Evolutionary conservation across 441 rosid species (phyloP), one percentile per base, ranked within the genome.

Genomic region (Flueggea neowawraea): DNA sequence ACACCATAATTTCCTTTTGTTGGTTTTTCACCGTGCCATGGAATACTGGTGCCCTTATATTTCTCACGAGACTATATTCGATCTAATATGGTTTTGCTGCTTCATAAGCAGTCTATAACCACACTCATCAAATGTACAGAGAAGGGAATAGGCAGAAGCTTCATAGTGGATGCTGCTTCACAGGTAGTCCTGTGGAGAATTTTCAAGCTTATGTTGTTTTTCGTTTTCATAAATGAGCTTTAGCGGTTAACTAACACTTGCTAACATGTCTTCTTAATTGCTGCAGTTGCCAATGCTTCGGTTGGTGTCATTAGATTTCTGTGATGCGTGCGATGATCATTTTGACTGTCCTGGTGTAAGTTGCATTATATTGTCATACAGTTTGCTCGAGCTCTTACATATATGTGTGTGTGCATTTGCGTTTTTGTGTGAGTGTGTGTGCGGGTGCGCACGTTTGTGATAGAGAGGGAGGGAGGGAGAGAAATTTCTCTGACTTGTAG

Each of bases 281-380:
- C 36, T 16, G 13, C 83, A 91, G 94, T 54, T 91, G 77, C 90
- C 87, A 7, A 71, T 83, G 89, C 91, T 91, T 32, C 85, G 94
- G 31, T 75, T 70, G 47, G 33, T 88, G 60, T 79, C 92, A 39
- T 58, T 85, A 45, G 97, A 91, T 66, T 41, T 74, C 50, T 91
- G 97, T 67, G 97, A 91, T 75, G 87, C 90, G 59, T 70, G 62
- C 52, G 94, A 83, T 65, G 89, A 89, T 16, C 76, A 76, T 6
- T 86, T 80, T 12, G 84, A 86, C 66, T 55, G 80, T 82, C 91
- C 89, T 49, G 73, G 80, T 65, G n/a, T n/a, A n/a, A n/a, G n/a
- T 22, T 22, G 28, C 2, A n/a, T n/a, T n/a, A n/a, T n/a, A 22
- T 22, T 22, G 28, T 22, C 2, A 0, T 22, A 22, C n/a, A n/a